Base-by-base conservation (phyloP, 352 stramenopile species). In the Achlya hypogyna region DNA sequence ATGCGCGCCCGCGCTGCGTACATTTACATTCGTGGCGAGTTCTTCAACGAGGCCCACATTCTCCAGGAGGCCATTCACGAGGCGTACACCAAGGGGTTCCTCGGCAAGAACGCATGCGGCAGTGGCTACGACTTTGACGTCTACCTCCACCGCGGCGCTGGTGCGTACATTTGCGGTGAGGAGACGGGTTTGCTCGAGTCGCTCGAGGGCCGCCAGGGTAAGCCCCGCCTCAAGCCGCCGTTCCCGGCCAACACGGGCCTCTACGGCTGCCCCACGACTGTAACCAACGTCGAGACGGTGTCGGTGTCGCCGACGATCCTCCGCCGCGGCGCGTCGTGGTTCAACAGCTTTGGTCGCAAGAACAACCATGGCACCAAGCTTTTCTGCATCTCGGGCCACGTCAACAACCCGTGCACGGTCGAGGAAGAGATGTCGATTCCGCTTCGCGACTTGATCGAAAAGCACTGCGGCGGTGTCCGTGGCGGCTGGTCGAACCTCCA, bases 21-120 rank as follows among this genome's bases (percentile, higher is more conserved):
- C 84, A 99, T 99, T 75, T 99, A 99, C 87, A 99, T 99, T 75
- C 92, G 97, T 64, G 97, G 97, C 34, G 97, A 99, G 80, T 99
- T 99, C 75, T 99, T 99, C 74, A 99, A 99, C 75, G 97, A 99
- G 74, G 96, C 96, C 38, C 86, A 98, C 20, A 95, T 98, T 45
- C 77, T 99, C 34, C 94, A 99, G 71, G 96, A 99, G 75, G 97
- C 97, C 40, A 99, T 99, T 74, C 96, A 99, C 77, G 97, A 99
- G 78, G 97, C 97, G 2, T 99, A 99, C 77, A 70, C 96, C 65
- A 91, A 93, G 45, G 96, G 96, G 35, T 93, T 98, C 40, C 77
- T 99, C 43, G 97, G 97, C 72, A 91, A 86, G 69, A 98, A 99
- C 74, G 96, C 97, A 9, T 98, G 91, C 70, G 96, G 96, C 51